Base-by-base conservation (phyloP, 768 basidiomycete species). In the Cystofilobasidium bisporidii region DNA sequence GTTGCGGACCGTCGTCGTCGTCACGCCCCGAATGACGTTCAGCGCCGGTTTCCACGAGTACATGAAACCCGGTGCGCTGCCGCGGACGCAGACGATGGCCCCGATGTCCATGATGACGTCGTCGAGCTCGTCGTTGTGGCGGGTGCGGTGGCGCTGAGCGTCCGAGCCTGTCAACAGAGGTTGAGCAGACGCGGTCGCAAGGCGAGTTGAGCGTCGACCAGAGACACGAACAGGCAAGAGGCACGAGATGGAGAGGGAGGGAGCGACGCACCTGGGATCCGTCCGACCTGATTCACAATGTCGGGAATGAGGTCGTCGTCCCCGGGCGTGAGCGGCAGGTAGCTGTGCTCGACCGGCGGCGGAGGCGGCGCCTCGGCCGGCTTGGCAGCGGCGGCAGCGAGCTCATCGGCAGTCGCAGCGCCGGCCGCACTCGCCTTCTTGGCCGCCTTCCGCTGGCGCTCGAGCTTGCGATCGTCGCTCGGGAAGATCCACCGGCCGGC, bases 61-160 rank as follows among this genome's bases (percentile, higher is more conserved):
- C 38, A 38, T 60, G 47, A 26, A 48, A 15, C 68, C 68, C 6
- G 36, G 47, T 14, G 32, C 55, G 20, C 53, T 57, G 33, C 57
- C 56, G 28, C 68, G 68, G 22, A 48, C 63, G 47, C 38, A 30
- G 59, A 69, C 43, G 57, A 69, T 65, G 18, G 50, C 58, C 15
- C 63, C 68, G 24, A 69, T 36, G 63, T 69, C 68, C 47, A 61
- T 47, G 40, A 69, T 65, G 40, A 69, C 47, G 45, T 69, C 68
- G 47, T 64, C 63, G 22, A 69, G 48, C 56, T 69, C 68, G 20
- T 63, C 57, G 32, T 63, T 69, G 67, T 63, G 61, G 18, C 61
- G 61, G 22, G 61, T 62, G 28, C 67, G 67, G 36, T 55, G 48
- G 28, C 67, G 61, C 33, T 50, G 61, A 8, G 47, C 48, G n/a